Conservation (phyloP, 73 alveolate genomes). For the Urostyla sp. region DNA sequence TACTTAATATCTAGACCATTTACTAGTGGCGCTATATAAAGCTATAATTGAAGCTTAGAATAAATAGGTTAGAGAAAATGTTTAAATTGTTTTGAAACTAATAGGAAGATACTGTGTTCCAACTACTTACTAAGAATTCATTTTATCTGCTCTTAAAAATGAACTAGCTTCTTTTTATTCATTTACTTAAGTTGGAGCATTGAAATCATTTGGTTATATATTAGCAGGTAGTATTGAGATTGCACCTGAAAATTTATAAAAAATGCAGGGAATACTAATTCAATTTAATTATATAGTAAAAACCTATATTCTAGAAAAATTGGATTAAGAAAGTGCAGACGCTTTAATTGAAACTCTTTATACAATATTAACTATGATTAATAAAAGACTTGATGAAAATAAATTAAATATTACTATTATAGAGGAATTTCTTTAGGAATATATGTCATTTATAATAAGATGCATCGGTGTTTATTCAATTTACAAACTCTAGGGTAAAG, state of each 20-base stretch:
- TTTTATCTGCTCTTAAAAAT: slow-evolving; percentile 48
- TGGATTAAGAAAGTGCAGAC: slow-evolving; percentile 64
- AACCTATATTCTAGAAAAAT: slow-evolving; percentile 43
- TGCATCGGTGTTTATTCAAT: slow-evolving; percentile 29
- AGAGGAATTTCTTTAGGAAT: slow-evolving; percentile 4
- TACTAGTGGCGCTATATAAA: slow-evolving; percentile 61
- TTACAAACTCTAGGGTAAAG: slow-evolving; percentile 36
- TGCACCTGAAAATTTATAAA: slow-evolving; percentile 44
- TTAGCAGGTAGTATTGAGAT: slow-evolving; percentile 59
- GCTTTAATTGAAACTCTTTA: neutral
- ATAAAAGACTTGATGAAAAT: slow-evolving; percentile 8
- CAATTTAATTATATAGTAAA: slow-evolving; percentile 28
- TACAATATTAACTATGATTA: no score
- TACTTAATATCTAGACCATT: slow-evolving; percentile 92
- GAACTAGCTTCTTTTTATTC: slow-evolving; percentile 49
- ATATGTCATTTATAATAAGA: slow-evolving; percentile 30
- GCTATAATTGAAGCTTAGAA: slow-evolving; percentile 57
- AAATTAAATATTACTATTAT: slow-evolving; percentile 3
- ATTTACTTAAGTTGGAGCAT: slow-evolving; percentile 62
- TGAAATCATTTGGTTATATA: slow-evolving; percentile 56
- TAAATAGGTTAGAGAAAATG: slow-evolving; percentile 36
- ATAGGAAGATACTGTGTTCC: slow-evolving; percentile 67
- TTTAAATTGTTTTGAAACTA: slow-evolving; percentile 29
- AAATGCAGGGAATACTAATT: slow-evolving; percentile 3
- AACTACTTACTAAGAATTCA: slow-evolving; percentile 20